Percentiles rank a stretch among this genome's conserved stretches.
Evolutionary conservation across 2,329 filamentous ascomycete species (phyloP).

Genomic region (Aspergillus hortae): DNA sequence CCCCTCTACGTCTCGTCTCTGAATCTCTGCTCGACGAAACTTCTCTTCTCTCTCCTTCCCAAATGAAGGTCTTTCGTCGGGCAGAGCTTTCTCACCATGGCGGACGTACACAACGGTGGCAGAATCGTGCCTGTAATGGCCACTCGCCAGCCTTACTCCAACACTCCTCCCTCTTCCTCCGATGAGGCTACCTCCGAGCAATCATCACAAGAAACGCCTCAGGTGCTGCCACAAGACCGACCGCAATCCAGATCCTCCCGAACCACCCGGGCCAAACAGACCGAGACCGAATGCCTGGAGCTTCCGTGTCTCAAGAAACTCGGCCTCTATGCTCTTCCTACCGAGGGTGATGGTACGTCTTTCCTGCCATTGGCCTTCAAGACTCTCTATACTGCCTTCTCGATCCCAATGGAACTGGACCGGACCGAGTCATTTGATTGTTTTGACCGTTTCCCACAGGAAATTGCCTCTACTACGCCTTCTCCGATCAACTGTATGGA

Average conservation of each 20-base stretch:
- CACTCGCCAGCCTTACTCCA: slow-evolving; percentile 22
- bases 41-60: slow-evolving; percentile 11
- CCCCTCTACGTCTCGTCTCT: slow-evolving; percentile 10
- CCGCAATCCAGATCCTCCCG: slow-evolving; percentile 4
- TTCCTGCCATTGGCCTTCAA: slow-evolving; percentile 16
- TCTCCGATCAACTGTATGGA: slow-evolving; percentile 65
- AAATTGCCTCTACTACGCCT: slow-evolving; percentile 67
- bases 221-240: slow-evolving; percentile 10
- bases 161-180: slow-evolving; percentile 8
- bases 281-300: slow-evolving; percentile 26
- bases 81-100: slow-evolving; percentile 36
- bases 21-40: slow-evolving; percentile 18
- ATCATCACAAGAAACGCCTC: slow-evolving; percentile 7
- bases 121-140: slow-evolving; percentile 43
- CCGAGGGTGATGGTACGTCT: slow-evolving; percentile 58
- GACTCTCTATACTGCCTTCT: neutral
- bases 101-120: slow-evolving; percentile 34
- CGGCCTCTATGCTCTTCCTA: slow-evolving; percentile 58
- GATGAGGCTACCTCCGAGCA: slow-evolving; percentile 13
- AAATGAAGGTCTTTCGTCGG: slow-evolving; percentile 35
- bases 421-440: neutral
- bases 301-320: slow-evolving; percentile 50
- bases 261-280: slow-evolving; percentile 14
- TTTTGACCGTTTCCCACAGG: slow-evolving; percentile 43
- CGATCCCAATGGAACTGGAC: neutral